Conservation (phyloP, 2,329 filamentous ascomycete species). For the Teratosphaeriaceae sp. region DNA sequence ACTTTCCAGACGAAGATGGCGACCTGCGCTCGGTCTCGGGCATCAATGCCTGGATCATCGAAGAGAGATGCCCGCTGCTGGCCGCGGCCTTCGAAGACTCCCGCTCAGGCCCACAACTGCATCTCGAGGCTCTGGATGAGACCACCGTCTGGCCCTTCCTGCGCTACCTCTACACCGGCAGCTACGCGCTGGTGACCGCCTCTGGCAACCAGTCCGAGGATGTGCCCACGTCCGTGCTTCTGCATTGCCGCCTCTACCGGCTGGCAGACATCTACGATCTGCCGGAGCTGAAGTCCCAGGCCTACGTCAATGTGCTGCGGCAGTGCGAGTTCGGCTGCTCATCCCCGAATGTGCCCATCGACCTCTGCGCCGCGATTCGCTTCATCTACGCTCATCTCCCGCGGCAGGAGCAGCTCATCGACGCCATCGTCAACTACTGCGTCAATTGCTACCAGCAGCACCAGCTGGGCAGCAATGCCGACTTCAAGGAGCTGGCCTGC, state of each 20-base stretch:
- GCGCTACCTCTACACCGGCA: slow-evolving; percentile 36
- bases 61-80: slow-evolving; percentile 33
- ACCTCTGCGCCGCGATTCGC: slow-evolving; percentile 34
- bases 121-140: slow-evolving; percentile 32
- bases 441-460: slow-evolving; percentile 34
- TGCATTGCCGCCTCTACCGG: slow-evolving; percentile 36
- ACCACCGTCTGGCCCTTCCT: slow-evolving; percentile 32
- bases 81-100: slow-evolving; percentile 35
- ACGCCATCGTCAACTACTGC: slow-evolving; percentile 39
- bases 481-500: slow-evolving; percentile 32
- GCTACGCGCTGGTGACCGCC: slow-evolving; percentile 26
- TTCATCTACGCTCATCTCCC: slow-evolving; percentile 25
- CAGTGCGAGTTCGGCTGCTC: slow-evolving; percentile 35
- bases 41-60: slow-evolving; percentile 28
- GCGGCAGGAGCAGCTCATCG: slow-evolving; percentile 26
- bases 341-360: slow-evolving; percentile 31
- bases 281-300: slow-evolving; percentile 31
- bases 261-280: slow-evolving; percentile 37
- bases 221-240: slow-evolving; percentile 30
- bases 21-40: slow-evolving; percentile 28
- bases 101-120: slow-evolving; percentile 27
- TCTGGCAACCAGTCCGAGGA: slow-evolving; percentile 20
- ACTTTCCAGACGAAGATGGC: slow-evolving; percentile 28
- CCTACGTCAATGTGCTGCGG: slow-evolving; percentile 33
- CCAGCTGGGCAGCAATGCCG: slow-evolving; percentile 27